Evolutionary conservation across 2,329 filamentous ascomycete genomes (phyloP), one percentile per base, ranked within the genome.

Genomic region (Didymella pinodella): DNA sequence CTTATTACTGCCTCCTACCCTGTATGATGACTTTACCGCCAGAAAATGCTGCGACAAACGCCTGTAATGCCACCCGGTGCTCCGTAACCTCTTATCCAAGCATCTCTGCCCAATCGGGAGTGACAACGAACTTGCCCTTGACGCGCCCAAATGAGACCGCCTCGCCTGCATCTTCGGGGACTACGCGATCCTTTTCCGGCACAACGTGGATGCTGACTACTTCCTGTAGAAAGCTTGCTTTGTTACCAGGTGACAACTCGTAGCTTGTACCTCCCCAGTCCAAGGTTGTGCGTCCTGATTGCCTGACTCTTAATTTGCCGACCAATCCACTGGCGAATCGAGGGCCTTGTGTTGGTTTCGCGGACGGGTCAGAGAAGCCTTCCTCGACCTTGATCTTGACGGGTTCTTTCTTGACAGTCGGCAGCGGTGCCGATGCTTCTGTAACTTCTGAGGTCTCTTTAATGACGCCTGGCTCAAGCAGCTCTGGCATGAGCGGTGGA

Each of bases 91-190:
- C 26, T 63, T 58, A 70, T 36, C 74, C 72, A 54, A 83, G 72
- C 61, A 88, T 81, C 66, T 82, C 79, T 46, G 80, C 79, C 84
- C 85, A 88, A 69, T 89, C 82, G 14, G 87, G 87, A 49, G 81
- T 84, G 32, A 88, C 83, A 2, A 88, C 84, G 69, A 88, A 88
- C 74, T 88, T 88, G 53, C 84, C 85, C 72, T 83, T 85, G n/a
- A 89, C 79, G 66, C 86, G 82, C 8, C 86, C 87, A 78, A 89
- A 84, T 2, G 82, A 82, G 74, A 82, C 83, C 36, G 83, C 81
- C 55, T 79, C 78, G 1, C 80, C 81, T 14, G 73, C 75, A 44
- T 75, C 72, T 16, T 75, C 73, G 7, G 65, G 63, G 6, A 66
- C 69, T 31, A 72, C 66, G 43, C 79, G 75, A 18, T 79, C 73